Evolutionary conservation across 73 alveolate species (phyloP), one percentile per base, ranked within the genome.

Genomic region (Tetrahymena thermophila): DNA sequence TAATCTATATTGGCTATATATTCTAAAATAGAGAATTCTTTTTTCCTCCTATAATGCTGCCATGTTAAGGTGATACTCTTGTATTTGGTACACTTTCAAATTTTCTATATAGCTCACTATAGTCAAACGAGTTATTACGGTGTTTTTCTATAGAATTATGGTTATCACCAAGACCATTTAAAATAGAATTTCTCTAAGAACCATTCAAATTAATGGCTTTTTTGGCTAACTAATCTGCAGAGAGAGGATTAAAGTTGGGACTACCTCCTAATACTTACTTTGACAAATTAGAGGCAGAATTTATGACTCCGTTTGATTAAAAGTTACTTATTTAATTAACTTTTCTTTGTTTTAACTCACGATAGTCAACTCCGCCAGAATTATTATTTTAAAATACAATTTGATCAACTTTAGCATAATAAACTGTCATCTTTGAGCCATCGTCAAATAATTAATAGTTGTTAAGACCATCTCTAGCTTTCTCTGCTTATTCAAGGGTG

Each of bases 311-410:
- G 37, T 40, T 71, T 71, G 89, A 71, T 31, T 71, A 34, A 31
- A 71, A 71, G 35, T n/a, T 28, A 28, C 8, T 71, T 0, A 13
- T 31, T 31, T 71, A 25, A 31, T 28, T 71, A 71, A 28, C 35
- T 85, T 95, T 95, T 15, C 95, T 28, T 19, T 34, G 16, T 40
- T 50, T 85, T 4, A 95, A 83, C 50, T 83, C 93, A 34, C 94
- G 56, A 56, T 95, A 95, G 44, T 95, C 97, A 34, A 95, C 97
- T 35, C 97, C 97, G 11, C 97, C 97, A 19, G 97, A 95, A 56
- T 95, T 95, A 55, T 95, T 95, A 35, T 95, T 95, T 23, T 85
- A 93, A 56, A 95, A 95, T 31, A 94, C 94, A 43, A 95, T 94
- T 50, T 50, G 25, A n/a, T 95, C 85, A 10, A 95, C 93, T 35